Evolutionary conservation across 345 rosid genomes (phyloP).

Genomic region (Gossypium raimondii): DNA sequence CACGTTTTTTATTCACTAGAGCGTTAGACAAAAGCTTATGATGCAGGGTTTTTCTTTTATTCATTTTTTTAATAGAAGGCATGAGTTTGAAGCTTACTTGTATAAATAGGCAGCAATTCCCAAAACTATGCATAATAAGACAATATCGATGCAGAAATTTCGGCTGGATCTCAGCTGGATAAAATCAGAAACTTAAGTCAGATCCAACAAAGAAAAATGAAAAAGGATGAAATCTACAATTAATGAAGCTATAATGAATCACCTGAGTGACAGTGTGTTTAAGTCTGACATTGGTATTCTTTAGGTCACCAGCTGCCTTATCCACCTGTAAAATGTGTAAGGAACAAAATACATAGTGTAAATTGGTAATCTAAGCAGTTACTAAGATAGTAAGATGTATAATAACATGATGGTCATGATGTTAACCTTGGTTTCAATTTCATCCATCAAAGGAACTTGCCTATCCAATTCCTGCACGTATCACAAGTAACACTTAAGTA

Average conservation of each 20-base stretch:
- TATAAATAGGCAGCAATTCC: slow-evolving; percentile 96
- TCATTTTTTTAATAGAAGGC: background rate
- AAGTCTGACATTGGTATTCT: slow-evolving; percentile 95
- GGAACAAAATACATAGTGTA: slow-evolving; percentile 13
- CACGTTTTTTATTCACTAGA: background rate
- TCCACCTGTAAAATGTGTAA: slow-evolving; percentile 55
- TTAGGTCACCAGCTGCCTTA: slow-evolving; percentile 86
- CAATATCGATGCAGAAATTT: slow-evolving; percentile 92
- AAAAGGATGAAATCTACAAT: slow-evolving; percentile 12
- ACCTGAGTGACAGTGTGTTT: slow-evolving; percentile 95
- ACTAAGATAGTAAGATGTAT: background rate
- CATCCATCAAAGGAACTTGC: slow-evolving; percentile 98
- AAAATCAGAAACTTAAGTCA: slow-evolving; percentile 24
- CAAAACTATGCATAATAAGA: slow-evolving; percentile 74
- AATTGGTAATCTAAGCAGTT: slow-evolving; percentile 7
- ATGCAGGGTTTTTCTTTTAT: background rate
- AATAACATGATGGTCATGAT: slow-evolving; percentile 21
- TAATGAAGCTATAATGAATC: slow-evolving; percentile 17
- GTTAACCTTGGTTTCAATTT: slow-evolving; percentile 82
- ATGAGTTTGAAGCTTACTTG: slow-evolving; percentile 64
- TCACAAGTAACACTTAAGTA: slow-evolving; percentile 17
- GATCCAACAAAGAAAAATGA: slow-evolving; percentile 19
- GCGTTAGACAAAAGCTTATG: background rate
- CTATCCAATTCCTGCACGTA: slow-evolving; percentile 79
- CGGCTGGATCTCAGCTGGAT: slow-evolving; percentile 92